Base-by-base conservation (phyloP, 768 basidiomycete species). In the Arthromyces matolae region DNA sequence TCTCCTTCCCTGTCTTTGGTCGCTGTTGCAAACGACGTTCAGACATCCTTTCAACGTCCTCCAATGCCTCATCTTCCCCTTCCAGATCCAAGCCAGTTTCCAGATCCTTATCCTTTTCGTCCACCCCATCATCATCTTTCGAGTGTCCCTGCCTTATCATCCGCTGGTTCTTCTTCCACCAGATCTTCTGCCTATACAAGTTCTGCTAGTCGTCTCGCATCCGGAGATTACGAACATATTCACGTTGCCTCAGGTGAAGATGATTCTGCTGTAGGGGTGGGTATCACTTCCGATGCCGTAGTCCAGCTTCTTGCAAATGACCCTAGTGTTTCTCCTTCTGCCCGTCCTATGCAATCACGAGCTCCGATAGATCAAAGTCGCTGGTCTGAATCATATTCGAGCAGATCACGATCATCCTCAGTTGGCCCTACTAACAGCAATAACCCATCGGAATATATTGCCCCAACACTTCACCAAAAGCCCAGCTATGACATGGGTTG, bases 171-270 rank as follows among this genome's bases (percentile, higher is more conserved):
- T 0, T 84, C 85, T 20, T 88, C 86, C 4, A 80, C 84, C 6
- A 77, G 87, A 41, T 89, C 88, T 7, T 86, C 86, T 4, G 86
- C 87, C 4, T 89, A 89, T 60, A 85, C 86, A 19, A 84, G 77
- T 64, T 80, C 81, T 16, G 84, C 83, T 45, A 84, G 83, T 64
- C 74, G 77, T 16, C 62, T 79, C 35, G 69, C 75, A 20, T 79
- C 80, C 33, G 73, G 73, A 31, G 87, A 89, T 65, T 81, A 76
- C 45, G 73, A 75, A 18, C 78, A 83, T 62, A 75, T 87, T 35
- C 84, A 79, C 48, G 81, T 88, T 56, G 83, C 72, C 24, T 78
- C 83, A 4, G 75, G 71, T 49, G 83, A 85, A 50, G 83, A 86
- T 42, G 77, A 80, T 34, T 63, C 71, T 31, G 60, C 67, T 40